A percentile compares a stretch with the other conserved stretches of the same genome.
Evolutionary conservation across 441 rosid genomes (phyloP).

Genomic region (Theobroma grandiflorum): DNA sequence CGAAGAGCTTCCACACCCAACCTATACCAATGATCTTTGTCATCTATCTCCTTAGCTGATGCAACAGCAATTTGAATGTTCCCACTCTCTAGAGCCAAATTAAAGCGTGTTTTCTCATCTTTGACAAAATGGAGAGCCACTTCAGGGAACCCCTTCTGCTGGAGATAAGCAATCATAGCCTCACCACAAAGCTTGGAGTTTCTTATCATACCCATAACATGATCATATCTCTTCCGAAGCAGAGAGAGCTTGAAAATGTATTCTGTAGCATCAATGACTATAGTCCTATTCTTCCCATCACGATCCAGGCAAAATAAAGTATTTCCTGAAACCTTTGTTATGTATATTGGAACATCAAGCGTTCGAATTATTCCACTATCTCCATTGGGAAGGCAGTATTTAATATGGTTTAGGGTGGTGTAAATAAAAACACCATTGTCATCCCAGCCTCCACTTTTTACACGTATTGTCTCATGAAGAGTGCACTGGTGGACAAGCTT

Average conservation of each 20-base stretch:
- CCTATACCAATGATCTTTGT: slow-evolving; percentile 91
- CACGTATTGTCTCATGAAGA: slow-evolving; percentile 85
- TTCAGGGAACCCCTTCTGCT: slow-evolving; percentile 94
- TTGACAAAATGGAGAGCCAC: slow-evolving; percentile 95
- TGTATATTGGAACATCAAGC: slow-evolving; percentile 81
- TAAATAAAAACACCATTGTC: slow-evolving; percentile 87
- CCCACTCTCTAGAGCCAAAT: slow-evolving; percentile 92
- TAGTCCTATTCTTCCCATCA: slow-evolving; percentile 78
- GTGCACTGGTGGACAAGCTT: slow-evolving; percentile 79
- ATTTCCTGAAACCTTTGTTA: slow-evolving; percentile 77
- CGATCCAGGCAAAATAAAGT: slow-evolving; percentile 82
- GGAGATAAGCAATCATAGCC: slow-evolving; percentile 93
- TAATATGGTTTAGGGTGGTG: slow-evolving; percentile 79
- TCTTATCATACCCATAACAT: slow-evolving; percentile 94
- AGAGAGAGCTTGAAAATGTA: slow-evolving; percentile 83
- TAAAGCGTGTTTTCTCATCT: slow-evolving; percentile 89
- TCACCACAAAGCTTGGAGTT: slow-evolving; percentile 93
- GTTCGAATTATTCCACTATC: slow-evolving; percentile 86
- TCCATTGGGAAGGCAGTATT: slow-evolving; percentile 91
- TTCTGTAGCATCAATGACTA: slow-evolving; percentile 82
- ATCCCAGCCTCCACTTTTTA: slow-evolving; percentile 94
- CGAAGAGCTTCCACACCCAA: slow-evolving; percentile 97
- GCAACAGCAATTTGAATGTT: slow-evolving; percentile 92
- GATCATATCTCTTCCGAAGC: slow-evolving; percentile 75
- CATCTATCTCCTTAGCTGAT: slow-evolving; percentile 90